These are phyloP conservation scores for Trichosanthes truncata DNA, from an alignment of 306 rosid species.

Conservation along the genomic window DNA sequence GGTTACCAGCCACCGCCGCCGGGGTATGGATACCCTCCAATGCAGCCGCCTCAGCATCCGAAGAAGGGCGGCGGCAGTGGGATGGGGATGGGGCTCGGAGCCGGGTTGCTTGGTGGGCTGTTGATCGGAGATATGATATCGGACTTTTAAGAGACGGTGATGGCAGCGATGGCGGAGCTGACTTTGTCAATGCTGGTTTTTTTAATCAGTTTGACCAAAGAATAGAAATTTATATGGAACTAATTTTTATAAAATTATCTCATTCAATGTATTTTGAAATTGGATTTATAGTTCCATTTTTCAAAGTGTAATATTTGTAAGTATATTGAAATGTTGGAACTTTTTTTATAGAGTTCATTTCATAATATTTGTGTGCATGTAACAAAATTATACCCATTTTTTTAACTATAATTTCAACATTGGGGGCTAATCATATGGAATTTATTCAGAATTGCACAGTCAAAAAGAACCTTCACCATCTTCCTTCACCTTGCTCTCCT, in stretches of 20 bases:
- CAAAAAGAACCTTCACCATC: too few relatives aligned
- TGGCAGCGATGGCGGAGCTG: not conserved
- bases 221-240: not conserved
- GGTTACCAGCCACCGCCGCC: slow-evolving; percentile 12
- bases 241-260: not conserved
- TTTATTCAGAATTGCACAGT: too few relatives aligned
- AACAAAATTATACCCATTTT: too few relatives aligned
- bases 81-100: slow-evolving; percentile 29
- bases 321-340: too few relatives aligned
- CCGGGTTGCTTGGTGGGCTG: slow-evolving; percentile 36
- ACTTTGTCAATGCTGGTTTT: not conserved
- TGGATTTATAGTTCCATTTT: not conserved
- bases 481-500: too few relatives aligned
- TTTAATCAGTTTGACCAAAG: not conserved
- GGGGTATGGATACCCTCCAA: slow-evolving; percentile 8
- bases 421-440: too few relatives aligned
- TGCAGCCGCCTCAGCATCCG: slow-evolving; percentile 12
- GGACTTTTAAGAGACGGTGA: slow-evolving; percentile 6
- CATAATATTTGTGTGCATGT: too few relatives aligned
- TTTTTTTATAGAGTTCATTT: too few relatives aligned
- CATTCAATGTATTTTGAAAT: not conserved
- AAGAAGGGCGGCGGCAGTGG: slow-evolving; percentile 8
- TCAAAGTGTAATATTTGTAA: too few relatives aligned
- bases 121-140: slow-evolving; percentile 31
- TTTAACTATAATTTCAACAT: too few relatives aligned